phyloP scores from a whole-genome alignment of 2,329 filamentous ascomycete genomes.

The Emergomyces orientalis region DNA sequence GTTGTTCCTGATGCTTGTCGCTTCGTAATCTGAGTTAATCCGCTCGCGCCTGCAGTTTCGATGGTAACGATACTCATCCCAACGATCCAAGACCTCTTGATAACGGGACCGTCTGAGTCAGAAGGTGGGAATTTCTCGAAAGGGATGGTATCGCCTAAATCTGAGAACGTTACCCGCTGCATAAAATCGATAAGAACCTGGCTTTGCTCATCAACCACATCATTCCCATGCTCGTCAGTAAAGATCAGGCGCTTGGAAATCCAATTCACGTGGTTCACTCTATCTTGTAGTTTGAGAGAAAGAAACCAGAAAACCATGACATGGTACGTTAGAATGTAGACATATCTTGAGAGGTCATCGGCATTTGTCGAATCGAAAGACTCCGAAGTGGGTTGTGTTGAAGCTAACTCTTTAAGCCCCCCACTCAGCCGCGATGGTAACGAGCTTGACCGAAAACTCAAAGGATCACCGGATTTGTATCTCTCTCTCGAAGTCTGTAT shows the following conservation, averaged over 20 bases:
- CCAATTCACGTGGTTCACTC: constrained; percentile 76
- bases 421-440: constrained; percentile 36
- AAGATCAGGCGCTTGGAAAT: constrained; percentile 78
- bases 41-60: constrained; percentile 40
- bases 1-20: constrained; percentile 44
- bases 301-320: constrained; percentile 97
- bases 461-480: constrained; percentile 27
- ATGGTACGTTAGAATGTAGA: constrained; percentile 87
- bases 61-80: constrained; percentile 45
- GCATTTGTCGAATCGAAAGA: constrained; percentile 37
- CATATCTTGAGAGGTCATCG: constrained; percentile 82
- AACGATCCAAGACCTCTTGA: constrained; percentile 42
- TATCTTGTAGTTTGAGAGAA: constrained; percentile 72
- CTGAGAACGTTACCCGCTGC: constrained; percentile 77
- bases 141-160: constrained; percentile 59
- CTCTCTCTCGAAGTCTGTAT: constrained; percentile 73
- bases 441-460: constrained; percentile 26
- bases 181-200: constrained; percentile 92
- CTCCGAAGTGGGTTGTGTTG: constrained; percentile 22
- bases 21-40: constrained; percentile 43
- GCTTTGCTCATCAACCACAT: constrained; percentile 80
- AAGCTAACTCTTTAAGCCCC: constrained; percentile 34
- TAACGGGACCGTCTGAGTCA: constrained; percentile 33
- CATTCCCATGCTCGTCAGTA: constrained; percentile 62
- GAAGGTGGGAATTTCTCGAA: constrained; percentile 35